Evolutionary conservation across 2,329 filamentous ascomycete species (phyloP), one percentile per base, ranked within the genome.

Genomic region (Phoma sp.): DNA sequence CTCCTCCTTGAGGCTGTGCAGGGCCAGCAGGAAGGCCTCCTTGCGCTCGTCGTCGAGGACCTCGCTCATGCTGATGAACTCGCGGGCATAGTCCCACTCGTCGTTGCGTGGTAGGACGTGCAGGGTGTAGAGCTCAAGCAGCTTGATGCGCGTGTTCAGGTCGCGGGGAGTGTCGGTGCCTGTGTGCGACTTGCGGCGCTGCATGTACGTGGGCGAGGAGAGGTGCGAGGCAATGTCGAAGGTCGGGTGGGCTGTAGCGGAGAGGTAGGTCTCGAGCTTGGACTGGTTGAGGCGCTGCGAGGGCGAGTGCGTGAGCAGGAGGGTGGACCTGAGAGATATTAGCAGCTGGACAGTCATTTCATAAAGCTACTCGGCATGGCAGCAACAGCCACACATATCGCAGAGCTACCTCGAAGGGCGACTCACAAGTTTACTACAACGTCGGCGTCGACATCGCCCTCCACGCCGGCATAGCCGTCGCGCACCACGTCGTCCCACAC

Each of bases 401-500:
- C 27, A 29, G 27, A 29, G 27, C 6, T 29, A 29, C 6, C 6
- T 7, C 27, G 27, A 7, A 23, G 5, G 36, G 14, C 22, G 27
- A 22, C 27, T 23, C 92, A 91, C 89, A 96, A 75, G 67, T 93
- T 93, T 57, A 93, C 90, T 24, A 99, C 91, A 7, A 99, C 93
- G 68, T 99, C 95, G 1, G 91, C 87, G 75, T 99, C 95, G 10
- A 98, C 91, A 60, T 93, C 90, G 14, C 90, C 92, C 75, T 98
- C 93, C 44, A 88, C 82, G 24, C 92, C 92, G 64, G 89, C 88
- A 75, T 98, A 98, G 6, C 93, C 93, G 69, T 91, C 87, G 64
- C 85, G 83, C 52, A 96, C 89, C 2, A 98, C 90, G 61, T 96
- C 90, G 61, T 97, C 91, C 95, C 95, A 99, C n/a, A 98, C 84